These are phyloP conservation scores for Alternaria infectoria DNA, from an alignment of 2,329 filamentous ascomycete genomes.

Conservation along the genomic window DNA sequence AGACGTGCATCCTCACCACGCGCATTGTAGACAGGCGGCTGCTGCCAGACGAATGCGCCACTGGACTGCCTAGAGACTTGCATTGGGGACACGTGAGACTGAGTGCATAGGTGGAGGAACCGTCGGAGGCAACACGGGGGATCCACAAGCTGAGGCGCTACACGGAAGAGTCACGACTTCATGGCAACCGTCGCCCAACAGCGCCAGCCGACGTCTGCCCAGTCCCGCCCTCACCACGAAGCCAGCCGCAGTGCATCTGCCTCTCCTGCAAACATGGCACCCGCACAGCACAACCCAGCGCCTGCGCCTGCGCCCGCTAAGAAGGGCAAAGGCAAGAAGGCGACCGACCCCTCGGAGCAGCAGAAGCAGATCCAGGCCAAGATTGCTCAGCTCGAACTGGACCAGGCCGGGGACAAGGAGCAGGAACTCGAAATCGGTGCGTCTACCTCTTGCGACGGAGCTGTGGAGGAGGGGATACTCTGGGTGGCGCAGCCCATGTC, in stretches of 20 bases:
- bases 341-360: constrained; percentile 83
- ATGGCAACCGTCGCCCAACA: constrained; percentile 49
- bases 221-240: constrained; percentile 47
- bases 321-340: constrained; percentile 86
- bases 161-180: constrained; percentile 24
- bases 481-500: constrained; percentile 12
- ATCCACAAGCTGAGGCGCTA: constrained; percentile 15
- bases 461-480: constrained; percentile 2
- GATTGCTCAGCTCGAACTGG: constrained; percentile 93
- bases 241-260: constrained; percentile 49
- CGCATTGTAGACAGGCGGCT: constrained; percentile 21
- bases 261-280: constrained; percentile 53
- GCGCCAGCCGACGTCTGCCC: constrained; percentile 39
- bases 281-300: constrained; percentile 56
- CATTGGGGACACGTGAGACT: constrained; percentile 1
- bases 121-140: constrained; percentile 23
- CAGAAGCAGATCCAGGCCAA: constrained; percentile 90
- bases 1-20: constrained; percentile 15
- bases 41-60: constrained; percentile 25
- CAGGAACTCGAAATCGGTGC: constrained; percentile 93
- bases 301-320: constrained; percentile 65
- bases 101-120: constrained; percentile 11
- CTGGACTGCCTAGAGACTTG: constrained; percentile 13
- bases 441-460: constrained; percentile 24
- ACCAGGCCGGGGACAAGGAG: constrained; percentile 91